Evolutionary conservation across 2,329 filamentous ascomycete species (phyloP).

Genomic region (Verticillium longisporum): DNA sequence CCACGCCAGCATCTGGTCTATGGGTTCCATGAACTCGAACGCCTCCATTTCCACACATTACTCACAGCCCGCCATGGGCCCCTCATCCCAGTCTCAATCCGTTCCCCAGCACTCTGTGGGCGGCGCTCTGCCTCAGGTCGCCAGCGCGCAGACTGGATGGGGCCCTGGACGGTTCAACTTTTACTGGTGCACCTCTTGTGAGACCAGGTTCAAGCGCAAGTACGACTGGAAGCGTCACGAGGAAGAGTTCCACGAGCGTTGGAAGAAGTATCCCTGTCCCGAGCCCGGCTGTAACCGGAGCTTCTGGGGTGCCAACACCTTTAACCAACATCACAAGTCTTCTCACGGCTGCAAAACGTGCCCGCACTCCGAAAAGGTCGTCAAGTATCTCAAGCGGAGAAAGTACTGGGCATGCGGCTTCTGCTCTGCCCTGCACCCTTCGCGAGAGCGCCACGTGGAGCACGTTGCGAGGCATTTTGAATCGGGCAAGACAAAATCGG

Average conservation of each 20-base stretch:
- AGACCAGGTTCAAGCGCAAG: conserved; percentile 61
- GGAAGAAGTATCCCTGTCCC: conserved; percentile 61
- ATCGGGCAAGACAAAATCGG: conserved; percentile 51
- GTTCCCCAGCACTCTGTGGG: conserved; percentile 15
- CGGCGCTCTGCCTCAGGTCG: conserved; percentile 9
- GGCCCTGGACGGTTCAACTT: conserved; percentile 27
- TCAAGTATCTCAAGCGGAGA: conserved; percentile 55
- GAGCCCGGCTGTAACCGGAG: conserved; percentile 57
- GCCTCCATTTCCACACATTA: conserved; percentile 21
- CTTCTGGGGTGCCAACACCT: conserved; percentile 62
- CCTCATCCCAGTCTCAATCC: conserved; percentile 25
- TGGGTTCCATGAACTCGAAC: conserved; percentile 16
- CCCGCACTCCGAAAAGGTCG: conserved; percentile 57
- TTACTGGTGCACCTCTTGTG: conserved; percentile 52
- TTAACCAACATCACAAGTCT: conserved; percentile 62
- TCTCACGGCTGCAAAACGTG: conserved; percentile 59
- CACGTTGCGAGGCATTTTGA: conserved; percentile 65
- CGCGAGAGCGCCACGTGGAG: conserved; percentile 60
- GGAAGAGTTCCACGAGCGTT: conserved; percentile 63
- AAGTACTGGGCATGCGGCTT: conserved; percentile 65
- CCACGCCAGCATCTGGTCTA: conserved; percentile 25
- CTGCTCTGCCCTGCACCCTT: conserved; percentile 55
- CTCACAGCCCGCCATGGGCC: conserved; percentile 26
- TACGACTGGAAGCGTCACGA: conserved; percentile 66
- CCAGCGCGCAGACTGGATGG: conserved; percentile 12